Conservation (phyloP, 2,329 filamentous ascomycete species). For the Eutypella sp. region DNA sequence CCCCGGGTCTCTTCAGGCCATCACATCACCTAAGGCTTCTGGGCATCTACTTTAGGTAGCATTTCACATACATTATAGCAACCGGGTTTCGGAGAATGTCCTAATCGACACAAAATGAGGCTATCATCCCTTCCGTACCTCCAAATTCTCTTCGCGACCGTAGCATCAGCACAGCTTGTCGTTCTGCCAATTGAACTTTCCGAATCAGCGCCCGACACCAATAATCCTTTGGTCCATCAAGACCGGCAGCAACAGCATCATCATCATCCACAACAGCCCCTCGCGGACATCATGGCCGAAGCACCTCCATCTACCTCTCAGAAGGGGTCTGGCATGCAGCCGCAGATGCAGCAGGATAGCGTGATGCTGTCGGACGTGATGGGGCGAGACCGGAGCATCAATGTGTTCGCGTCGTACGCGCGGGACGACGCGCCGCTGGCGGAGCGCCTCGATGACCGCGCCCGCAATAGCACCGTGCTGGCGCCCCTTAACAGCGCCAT, state of each 20-base stretch:
- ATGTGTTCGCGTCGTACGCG: slow-evolving; percentile 77
- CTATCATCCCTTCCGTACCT: not conserved
- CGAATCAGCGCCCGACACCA: not conserved
- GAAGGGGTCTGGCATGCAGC: too few species aligned
- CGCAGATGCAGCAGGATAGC: slow-evolving; percentile 32
- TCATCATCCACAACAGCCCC: not conserved
- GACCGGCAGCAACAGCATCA: not conserved
- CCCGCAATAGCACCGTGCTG: slow-evolving; percentile 74
- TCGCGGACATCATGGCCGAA: not conserved
- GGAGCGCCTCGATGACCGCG: slow-evolving; percentile 60
- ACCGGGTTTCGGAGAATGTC: too few species aligned
- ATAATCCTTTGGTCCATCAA: not conserved
- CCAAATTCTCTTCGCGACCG: not conserved
- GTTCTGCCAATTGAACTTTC: not conserved
- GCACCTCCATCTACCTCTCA: too few species aligned
- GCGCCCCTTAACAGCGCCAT: slow-evolving; percentile 83
- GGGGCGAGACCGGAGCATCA: slow-evolving; percentile 70
- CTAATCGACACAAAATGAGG: not conserved
- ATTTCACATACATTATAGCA: too few species aligned
- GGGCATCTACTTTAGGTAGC: too few species aligned
- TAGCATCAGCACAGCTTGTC: not conserved
- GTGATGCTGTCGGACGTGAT: slow-evolving; percentile 82
- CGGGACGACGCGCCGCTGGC: slow-evolving; percentile 69
- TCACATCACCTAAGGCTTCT: too few species aligned
- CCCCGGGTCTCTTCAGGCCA: too few species aligned